phyloP scores from a whole-genome alignment of 768 basidiomycete genomes.

The Amanita muscaria region DNA sequence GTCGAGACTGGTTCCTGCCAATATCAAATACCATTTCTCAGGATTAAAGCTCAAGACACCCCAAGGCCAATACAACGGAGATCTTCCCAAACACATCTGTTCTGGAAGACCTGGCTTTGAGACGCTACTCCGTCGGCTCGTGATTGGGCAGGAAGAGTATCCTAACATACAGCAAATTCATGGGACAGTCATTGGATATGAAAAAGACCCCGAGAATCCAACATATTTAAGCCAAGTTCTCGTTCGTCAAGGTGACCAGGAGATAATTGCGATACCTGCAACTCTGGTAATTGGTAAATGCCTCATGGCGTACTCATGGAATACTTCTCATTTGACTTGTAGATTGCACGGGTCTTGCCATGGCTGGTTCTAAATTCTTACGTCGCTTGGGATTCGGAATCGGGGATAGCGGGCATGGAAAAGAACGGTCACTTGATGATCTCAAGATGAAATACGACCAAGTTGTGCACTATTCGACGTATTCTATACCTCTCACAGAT shows the following conservation, averaged over 20 bases:
- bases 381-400: slow-evolving; percentile 14
- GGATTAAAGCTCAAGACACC: not conserved
- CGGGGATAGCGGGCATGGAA: not conserved
- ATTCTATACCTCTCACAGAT: not conserved
- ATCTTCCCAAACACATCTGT: slow-evolving; percentile 14
- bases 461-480: not conserved
- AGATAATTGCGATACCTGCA: not conserved
- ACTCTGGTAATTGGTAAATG: not conserved
- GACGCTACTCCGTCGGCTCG: slow-evolving; percentile 21
- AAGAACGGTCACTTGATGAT: not conserved
- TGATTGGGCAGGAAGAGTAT: slow-evolving; percentile 13
- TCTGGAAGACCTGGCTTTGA: slow-evolving; percentile 19
- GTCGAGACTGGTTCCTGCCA: too few species aligned
- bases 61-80: not conserved
- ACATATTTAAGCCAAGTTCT: slow-evolving; percentile 12
- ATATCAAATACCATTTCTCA: not conserved
- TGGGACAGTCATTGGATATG: slow-evolving; percentile 22
- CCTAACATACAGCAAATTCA: slow-evolving; percentile 18
- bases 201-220: slow-evolving; percentile 10
- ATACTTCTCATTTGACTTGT: too few species aligned
- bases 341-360: slow-evolving; percentile 25
- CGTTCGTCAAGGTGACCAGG: not conserved
- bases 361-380: slow-evolving; percentile 20
- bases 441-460: not conserved
- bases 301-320: not conserved